phyloP scores from a whole-genome alignment of 257 asterid species.

The Leptodermis oblonga region DNA sequence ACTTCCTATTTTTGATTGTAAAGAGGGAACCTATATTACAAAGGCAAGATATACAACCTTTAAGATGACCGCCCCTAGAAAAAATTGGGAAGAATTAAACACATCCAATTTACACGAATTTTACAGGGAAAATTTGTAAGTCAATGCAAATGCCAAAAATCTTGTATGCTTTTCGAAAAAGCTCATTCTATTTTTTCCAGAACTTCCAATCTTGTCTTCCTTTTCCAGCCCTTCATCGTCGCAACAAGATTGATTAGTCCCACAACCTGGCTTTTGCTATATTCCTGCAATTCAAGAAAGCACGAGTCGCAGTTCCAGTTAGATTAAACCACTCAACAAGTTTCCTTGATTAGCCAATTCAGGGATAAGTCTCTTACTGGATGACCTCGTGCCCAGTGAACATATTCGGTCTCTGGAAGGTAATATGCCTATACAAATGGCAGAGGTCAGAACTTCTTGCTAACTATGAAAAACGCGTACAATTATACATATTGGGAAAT shows the following conservation, averaged over 20 bases:
- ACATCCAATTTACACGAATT: slow-evolving; percentile 29
- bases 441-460: too few species aligned
- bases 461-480: neutral
- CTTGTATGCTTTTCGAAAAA: neutral
- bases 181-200: slow-evolving; percentile 76
- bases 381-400: slow-evolving; percentile 95
- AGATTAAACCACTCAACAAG: neutral
- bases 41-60: slow-evolving; percentile 23
- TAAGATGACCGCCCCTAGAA: slow-evolving; percentile 2
- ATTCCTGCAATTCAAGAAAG: slow-evolving; percentile 53
- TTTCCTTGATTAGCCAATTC: neutral
- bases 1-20: slow-evolving; percentile 3
- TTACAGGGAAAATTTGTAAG: slow-evolving; percentile 14
- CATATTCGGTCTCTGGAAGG: slow-evolving; percentile 97
- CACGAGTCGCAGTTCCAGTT: neutral
- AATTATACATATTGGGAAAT: neutral
- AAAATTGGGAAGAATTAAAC: slow-evolving; percentile 9
- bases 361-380: slow-evolving; percentile 46
- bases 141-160: neutral
- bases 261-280: slow-evolving; percentile 67
- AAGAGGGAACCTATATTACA: slow-evolving; percentile 18
- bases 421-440: slow-evolving; percentile 74
- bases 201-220: slow-evolving; percentile 84
- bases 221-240: slow-evolving; percentile 90
- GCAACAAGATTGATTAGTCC: slow-evolving; percentile 92